Conservation (phyloP, 2,329 filamentous ascomycete species). For the Fusarium fujikuroi region DNA sequence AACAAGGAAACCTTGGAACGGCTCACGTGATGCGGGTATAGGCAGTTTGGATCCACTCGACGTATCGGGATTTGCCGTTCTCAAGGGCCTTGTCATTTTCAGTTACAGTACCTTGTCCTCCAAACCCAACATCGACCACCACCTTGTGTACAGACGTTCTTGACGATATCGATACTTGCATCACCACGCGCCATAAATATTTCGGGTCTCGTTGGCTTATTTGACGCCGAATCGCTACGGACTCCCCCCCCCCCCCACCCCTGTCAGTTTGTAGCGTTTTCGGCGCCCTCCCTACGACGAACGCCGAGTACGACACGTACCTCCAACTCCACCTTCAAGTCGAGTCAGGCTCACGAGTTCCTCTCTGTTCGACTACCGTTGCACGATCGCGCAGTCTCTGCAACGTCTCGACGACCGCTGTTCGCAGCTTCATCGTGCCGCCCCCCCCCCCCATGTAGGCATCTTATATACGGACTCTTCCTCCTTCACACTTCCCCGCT, state of each 20-base stretch:
- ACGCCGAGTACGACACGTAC: conserved; percentile 43
- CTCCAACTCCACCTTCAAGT: conserved; percentile 37
- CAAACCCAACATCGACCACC: conserved; percentile 45
- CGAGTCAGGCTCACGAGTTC: conserved; percentile 39
- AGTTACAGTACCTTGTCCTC: conserved; percentile 48
- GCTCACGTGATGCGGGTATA: conserved; percentile 43
- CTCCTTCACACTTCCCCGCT: conserved; percentile 44
- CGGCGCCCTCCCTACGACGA: conserved; percentile 35
- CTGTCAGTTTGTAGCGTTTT: conserved; percentile 41
- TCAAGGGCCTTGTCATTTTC: conserved; percentile 47
- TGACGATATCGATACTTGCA: conserved; percentile 46
- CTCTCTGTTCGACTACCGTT: conserved; percentile 28
- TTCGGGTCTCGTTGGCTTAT: conserved; percentile 28
- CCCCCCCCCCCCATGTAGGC: conserved; percentile 52
- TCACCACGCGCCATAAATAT: conserved; percentile 37
- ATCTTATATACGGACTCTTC: conserved; percentile 39
- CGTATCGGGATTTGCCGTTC: conserved; percentile 47
- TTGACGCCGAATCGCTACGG: conserved; percentile 37
- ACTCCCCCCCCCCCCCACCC: conserved; percentile 37
- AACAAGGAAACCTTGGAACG: not conserved
- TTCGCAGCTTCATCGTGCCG: conserved; percentile 22
- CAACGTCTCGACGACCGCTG: conserved; percentile 23
- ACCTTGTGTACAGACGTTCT: conserved; percentile 38
- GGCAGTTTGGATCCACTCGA: conserved; percentile 3
- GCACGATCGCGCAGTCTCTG: conserved; percentile 38